Evolutionary conservation across 2,329 filamentous ascomycete genomes (phyloP).

Genomic region (Pestalotiopsis sp.): DNA sequence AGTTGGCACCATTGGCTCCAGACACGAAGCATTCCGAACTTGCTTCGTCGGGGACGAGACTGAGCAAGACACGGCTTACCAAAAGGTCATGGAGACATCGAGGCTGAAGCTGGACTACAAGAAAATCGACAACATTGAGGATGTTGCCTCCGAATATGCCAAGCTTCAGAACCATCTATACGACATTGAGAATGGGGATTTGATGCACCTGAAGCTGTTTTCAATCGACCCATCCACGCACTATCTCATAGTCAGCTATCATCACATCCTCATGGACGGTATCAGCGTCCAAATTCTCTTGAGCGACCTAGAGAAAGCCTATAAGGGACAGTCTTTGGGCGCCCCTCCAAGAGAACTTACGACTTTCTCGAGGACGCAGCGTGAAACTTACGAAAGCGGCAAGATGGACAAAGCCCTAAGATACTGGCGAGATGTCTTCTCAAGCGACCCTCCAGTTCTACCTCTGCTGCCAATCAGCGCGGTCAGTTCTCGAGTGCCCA

Average conservation of each 20-base stretch:
- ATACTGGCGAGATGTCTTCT: slow-evolving; percentile 35
- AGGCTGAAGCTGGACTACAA: not conserved
- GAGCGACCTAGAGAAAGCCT: slow-evolving; percentile 43
- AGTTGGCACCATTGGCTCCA: slow-evolving; percentile 22
- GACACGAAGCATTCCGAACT: slow-evolving; percentile 28
- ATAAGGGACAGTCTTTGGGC: slow-evolving; percentile 30
- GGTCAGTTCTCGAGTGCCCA: slow-evolving; percentile 17
- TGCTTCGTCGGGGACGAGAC: slow-evolving; percentile 19
- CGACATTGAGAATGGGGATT: slow-evolving; percentile 28
- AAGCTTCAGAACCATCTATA: slow-evolving; percentile 22
- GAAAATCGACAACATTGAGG: not conserved
- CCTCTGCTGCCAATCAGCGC: slow-evolving; percentile 35
- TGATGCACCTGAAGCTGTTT: slow-evolving; percentile 25
- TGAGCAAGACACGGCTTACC: not conserved
- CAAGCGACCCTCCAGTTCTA: slow-evolving; percentile 23
- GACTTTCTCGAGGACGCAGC: slow-evolving; percentile 35
- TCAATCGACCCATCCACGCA: slow-evolving; percentile 23
- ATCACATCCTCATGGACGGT: slow-evolving; percentile 55
- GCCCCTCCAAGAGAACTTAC: slow-evolving; percentile 31
- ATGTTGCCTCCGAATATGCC: not conserved
- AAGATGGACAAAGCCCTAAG: slow-evolving; percentile 17
- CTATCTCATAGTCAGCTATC: slow-evolving; percentile 43
- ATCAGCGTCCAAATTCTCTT: slow-evolving; percentile 44
- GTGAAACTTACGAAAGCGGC: not conserved
- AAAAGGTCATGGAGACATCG: not conserved